These are phyloP conservation scores for Fraxinus sp. DNA, from an alignment of 305 asterid species.

Conservation along the genomic window DNA sequence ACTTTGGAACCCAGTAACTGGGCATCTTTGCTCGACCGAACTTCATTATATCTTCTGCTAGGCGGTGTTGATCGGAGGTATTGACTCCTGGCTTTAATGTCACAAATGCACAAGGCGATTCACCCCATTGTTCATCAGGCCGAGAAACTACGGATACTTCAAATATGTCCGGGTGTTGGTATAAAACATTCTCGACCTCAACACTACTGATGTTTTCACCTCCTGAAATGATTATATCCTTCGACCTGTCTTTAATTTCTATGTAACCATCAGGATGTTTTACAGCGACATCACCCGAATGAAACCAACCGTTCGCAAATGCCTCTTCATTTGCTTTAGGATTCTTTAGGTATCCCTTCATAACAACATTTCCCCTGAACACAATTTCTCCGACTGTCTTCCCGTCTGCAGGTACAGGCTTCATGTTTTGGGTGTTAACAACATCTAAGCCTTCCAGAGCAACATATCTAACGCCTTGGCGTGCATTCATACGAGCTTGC, in stretches of 20 bases:
- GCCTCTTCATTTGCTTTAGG: slow-evolving; percentile 75
- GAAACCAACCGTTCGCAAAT: slow-evolving; percentile 81
- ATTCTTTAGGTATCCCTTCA: slow-evolving; percentile 92
- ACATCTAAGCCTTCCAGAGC: slow-evolving; percentile 73
- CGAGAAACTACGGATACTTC: slow-evolving; percentile 89
- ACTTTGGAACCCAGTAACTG: slow-evolving; percentile 73
- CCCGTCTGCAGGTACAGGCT: slow-evolving; percentile 74
- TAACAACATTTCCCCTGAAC: slow-evolving; percentile 73
- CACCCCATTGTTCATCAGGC: slow-evolving; percentile 90
- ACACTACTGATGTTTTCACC: slow-evolving; percentile 93
- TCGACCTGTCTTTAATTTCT: slow-evolving; percentile 82
- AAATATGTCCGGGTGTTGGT: slow-evolving; percentile 66
- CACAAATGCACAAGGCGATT: slow-evolving; percentile 91
- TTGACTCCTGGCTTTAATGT: slow-evolving; percentile 55
- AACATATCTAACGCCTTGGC: slow-evolving; percentile 77
- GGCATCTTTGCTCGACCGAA: slow-evolving; percentile 78
- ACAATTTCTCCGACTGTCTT: slow-evolving; percentile 83
- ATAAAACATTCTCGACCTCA: slow-evolving; percentile 79
- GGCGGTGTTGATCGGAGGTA: slow-evolving; percentile 29
- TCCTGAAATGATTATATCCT: slow-evolving; percentile 90
- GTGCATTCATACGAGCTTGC: slow-evolving; percentile 78
- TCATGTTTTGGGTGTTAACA: slow-evolving; percentile 50
- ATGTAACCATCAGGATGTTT: slow-evolving; percentile 81
- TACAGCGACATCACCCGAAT: slow-evolving; percentile 84
- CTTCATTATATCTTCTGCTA: slow-evolving; percentile 73